A percentile compares a stretch with the other conserved stretches of the same genome.
Conservation (phyloP, 352 stramenopile species). For the Aphanomyces cochlioides region DNA sequence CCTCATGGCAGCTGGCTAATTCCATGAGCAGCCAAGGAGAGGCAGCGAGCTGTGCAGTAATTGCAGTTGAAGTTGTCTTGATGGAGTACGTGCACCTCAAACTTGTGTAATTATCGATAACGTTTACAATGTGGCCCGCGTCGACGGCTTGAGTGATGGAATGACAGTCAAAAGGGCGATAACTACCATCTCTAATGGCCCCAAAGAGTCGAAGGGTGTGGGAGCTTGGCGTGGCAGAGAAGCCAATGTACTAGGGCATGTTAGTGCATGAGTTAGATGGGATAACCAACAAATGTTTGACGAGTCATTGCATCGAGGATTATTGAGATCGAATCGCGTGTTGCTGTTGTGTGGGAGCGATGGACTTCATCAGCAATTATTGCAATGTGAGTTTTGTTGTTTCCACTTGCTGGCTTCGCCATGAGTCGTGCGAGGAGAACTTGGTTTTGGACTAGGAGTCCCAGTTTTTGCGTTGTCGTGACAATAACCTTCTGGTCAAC, state of each 20-base stretch:
- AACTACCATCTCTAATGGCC: constrained; percentile 23
- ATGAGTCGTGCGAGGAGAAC: constrained; percentile 65
- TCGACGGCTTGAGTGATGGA: constrained; percentile 53
- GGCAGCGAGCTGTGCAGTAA: neutral
- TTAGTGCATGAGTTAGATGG: neutral
- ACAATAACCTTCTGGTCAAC: constrained; percentile 51
- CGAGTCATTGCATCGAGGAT: constrained; percentile 43
- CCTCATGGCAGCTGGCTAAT: constrained; percentile 51
- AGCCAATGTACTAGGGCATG: constrained; percentile 61
- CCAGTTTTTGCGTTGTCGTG: constrained; percentile 79
- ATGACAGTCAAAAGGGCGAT: constrained; percentile 65
- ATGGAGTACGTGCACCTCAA: constrained; percentile 13
- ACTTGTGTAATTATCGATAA: constrained; percentile 45
- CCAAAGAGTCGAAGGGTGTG: constrained; percentile 73
- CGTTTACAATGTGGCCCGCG: constrained; percentile 59
- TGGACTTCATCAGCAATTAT: constrained; percentile 84
- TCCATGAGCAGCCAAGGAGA: constrained; percentile 36
- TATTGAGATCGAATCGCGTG: constrained; percentile 59
- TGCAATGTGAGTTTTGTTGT: constrained; percentile 53
- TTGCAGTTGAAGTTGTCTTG: neutral
- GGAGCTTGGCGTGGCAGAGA: constrained; percentile 69
- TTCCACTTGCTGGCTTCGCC: neutral
- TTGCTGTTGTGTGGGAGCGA: constrained; percentile 66
- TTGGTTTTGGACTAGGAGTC: constrained; percentile 58
- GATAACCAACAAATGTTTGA: constrained; percentile 8